Evolutionary conservation across 352 stramenopile genomes (phyloP).

Genomic region (Blastocystis sp.): DNA sequence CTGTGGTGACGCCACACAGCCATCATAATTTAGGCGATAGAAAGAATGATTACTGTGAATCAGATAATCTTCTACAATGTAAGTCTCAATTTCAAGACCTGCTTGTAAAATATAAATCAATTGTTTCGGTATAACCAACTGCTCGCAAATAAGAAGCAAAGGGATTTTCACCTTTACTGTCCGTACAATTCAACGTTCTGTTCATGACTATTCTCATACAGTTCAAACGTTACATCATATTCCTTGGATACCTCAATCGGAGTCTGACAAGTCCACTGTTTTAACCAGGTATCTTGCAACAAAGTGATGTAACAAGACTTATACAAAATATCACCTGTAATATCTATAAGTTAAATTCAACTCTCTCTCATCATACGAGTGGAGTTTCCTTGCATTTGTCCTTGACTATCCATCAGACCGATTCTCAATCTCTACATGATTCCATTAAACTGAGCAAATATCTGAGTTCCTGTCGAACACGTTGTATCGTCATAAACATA

Average conservation of each 20-base stretch:
- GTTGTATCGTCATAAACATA: background rate
- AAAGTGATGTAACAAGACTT: background rate
- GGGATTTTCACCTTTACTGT: background rate
- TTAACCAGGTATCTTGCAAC: background rate
- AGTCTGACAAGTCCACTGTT: background rate
- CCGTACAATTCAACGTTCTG: constrained; percentile 8
- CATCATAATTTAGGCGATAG: background rate
- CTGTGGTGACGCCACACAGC: background rate
- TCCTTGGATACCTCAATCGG: background rate
- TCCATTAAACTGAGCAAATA: background rate
- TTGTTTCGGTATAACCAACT: background rate
- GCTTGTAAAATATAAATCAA: constrained; percentile 23
- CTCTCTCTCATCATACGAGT: background rate
- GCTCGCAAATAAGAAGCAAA: background rate
- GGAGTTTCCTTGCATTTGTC: constrained; percentile 4
- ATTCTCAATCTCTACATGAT: background rate
- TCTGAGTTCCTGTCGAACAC: background rate
- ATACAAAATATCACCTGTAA: background rate
- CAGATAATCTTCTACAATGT: background rate
- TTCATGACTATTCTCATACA: background rate
- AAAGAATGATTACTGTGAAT: background rate
- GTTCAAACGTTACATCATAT: background rate
- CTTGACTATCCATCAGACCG: background rate
- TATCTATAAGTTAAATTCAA: background rate
- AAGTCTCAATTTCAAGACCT: background rate